Conservation (phyloP, 1,284 basidiomycete species). For the Ceratobasidium papillatum region DNA sequence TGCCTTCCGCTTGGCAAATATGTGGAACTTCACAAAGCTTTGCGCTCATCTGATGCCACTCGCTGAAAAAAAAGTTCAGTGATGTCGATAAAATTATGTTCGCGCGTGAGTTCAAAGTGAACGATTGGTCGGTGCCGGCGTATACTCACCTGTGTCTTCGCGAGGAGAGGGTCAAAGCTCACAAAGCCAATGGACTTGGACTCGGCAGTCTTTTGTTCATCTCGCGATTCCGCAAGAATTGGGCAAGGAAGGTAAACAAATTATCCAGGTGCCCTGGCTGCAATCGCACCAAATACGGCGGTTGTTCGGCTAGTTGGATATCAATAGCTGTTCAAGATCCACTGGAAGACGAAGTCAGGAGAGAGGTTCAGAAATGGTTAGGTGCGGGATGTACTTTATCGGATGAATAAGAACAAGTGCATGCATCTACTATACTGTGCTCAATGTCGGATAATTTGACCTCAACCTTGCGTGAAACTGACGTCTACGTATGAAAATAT, state of each 20-base stretch:
- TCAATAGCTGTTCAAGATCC: not conserved
- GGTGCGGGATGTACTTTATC: not conserved
- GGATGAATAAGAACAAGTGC: too few species aligned
- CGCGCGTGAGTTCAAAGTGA: constrained; percentile 30
- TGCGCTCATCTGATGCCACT: constrained; percentile 23
- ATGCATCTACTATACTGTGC: too few species aligned
- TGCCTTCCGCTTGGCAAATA: constrained; percentile 40
- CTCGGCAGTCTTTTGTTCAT: constrained; percentile 17
- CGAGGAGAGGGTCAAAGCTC: constrained; percentile 1
- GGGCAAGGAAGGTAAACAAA: not conserved
- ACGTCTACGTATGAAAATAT: too few species aligned
- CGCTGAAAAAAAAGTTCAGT: not conserved
- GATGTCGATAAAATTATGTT: constrained; percentile 33
- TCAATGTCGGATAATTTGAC: too few species aligned
- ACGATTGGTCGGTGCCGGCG: constrained; percentile 29
- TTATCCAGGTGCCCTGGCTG: not conserved
- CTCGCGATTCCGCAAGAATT: constrained; percentile 9
- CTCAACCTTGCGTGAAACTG: too few species aligned
- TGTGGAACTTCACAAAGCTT: constrained; percentile 38
- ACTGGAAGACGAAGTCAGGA: not conserved
- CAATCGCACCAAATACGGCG: not conserved
- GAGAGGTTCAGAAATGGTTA: not conserved
- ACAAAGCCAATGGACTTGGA: constrained; percentile 31
- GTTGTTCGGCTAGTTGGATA: not conserved
- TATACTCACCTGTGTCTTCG: constrained; percentile 24